Percentiles rank a stretch among this genome's conserved stretches.
These are phyloP conservation scores for Salvia sclarea DNA, from an alignment of 305 asterid species.

Conservation along the genomic window DNA sequence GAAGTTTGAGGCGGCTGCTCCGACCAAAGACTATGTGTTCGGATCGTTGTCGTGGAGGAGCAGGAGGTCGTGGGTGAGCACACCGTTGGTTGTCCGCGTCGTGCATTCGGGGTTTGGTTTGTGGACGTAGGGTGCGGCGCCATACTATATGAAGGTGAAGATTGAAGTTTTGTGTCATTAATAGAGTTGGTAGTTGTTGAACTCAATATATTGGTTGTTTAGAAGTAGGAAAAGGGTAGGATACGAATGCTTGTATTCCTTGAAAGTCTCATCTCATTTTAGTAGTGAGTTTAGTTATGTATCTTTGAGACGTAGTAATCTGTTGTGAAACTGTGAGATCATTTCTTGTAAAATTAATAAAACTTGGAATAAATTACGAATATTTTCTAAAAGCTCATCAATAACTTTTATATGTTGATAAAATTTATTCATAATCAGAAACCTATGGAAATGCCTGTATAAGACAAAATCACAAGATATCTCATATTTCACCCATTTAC, in stretches of 20 bases:
- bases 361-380: too few species aligned
- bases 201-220: slow-evolving; percentile 11
- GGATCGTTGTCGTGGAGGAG: slow-evolving; percentile 90
- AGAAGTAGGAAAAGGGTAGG: slow-evolving; percentile 12
- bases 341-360: too few species aligned
- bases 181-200: slow-evolving; percentile 4
- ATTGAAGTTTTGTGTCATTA: neutral
- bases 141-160: neutral
- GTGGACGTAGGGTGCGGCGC: slow-evolving; percentile 28
- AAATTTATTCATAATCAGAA: too few species aligned
- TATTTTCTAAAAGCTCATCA: too few species aligned
- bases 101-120: slow-evolving; percentile 45
- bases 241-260: slow-evolving; percentile 1
- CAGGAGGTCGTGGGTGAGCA: slow-evolving; percentile 53
- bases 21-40: slow-evolving; percentile 61
- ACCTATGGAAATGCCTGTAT: too few species aligned
- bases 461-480: too few species aligned
- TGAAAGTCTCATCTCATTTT: neutral
- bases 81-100: slow-evolving; percentile 66
- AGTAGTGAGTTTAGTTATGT: neutral
- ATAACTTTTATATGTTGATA: too few species aligned
- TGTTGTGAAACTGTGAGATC: too few species aligned
- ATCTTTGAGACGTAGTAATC: neutral
- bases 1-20: slow-evolving; percentile 60
- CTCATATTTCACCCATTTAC: too few species aligned